Evolutionary conservation across 176 grass and related monocot genomes (phyloP).

Genomic region (Bothriochloa decipiens): DNA sequence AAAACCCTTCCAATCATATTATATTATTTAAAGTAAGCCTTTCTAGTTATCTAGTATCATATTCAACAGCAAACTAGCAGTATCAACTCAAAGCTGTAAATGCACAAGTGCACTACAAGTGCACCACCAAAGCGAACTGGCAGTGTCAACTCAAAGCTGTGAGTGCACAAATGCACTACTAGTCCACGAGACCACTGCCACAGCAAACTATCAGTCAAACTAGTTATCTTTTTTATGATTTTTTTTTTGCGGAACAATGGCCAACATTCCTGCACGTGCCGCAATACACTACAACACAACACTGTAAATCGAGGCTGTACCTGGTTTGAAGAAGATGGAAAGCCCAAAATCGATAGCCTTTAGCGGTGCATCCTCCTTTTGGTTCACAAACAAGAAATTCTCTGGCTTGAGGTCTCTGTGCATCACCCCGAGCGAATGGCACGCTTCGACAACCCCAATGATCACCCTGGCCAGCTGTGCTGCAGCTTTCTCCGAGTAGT

Average conservation of each 20-base stretch:
- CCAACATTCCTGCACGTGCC: neutral
- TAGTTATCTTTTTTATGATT: neutral
- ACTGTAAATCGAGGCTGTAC: neutral
- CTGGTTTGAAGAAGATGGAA: conserved; percentile 75
- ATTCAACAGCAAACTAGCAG: neutral
- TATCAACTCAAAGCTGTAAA: neutral
- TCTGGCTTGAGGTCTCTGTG: conserved; percentile 70
- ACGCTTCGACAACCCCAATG: conserved; percentile 56
- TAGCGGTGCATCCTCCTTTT: conserved; percentile 50
- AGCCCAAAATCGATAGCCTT: conserved; percentile 72
- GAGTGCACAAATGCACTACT: neutral
- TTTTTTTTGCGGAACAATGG: neutral
- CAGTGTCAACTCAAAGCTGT: neutral
- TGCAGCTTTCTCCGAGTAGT: conserved; percentile 68
- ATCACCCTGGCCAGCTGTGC: conserved; percentile 57
- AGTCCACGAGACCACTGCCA: neutral
- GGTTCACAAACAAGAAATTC: conserved; percentile 68
- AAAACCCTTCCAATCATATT: neutral
- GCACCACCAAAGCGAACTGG: neutral
- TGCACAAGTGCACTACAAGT: neutral
- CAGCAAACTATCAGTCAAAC: conserved; percentile 27
- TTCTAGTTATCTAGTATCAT: neutral
- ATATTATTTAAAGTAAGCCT: neutral
- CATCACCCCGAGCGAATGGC: conserved; percentile 68
- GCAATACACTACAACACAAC: neutral